Base-by-base conservation (phyloP, 2,329 filamentous ascomycete genomes). In the Tolypocladium amazonense region DNA sequence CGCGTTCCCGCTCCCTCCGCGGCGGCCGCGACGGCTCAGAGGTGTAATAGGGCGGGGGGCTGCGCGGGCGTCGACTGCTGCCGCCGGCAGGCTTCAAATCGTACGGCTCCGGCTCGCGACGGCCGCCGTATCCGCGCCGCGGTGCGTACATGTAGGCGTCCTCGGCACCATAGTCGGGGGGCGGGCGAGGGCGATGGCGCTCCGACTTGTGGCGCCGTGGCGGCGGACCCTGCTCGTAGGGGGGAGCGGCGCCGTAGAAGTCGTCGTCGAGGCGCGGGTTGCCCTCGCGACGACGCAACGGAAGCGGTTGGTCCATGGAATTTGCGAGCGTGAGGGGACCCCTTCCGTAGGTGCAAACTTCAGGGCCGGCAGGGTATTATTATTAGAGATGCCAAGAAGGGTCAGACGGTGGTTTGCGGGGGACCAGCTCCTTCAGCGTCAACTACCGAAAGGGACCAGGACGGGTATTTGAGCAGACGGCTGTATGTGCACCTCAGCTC, bases 261-360 rank as follows among this genome's bases (percentile, higher is more conserved):
- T 69, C 65, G 23, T 70, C 68, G 53, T 69, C 66, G 52, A 61
- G 62, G 47, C 64, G 69, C 58, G 65, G 60, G 25, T 62, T 60
- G 56, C 64, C 63, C 38, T 62, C 63, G 20, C 68, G 67, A 20
- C 65, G 68, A 27, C 65, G 62, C 20, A 65, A 60, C 33, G 64
- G 65, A 53, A 62, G 63, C 27, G 67, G 64, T 41, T 69, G 62
- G 37, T 66, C 64, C 70, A 71, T 71, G 50, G 2, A 8, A 8
- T 50, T 23, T 6, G 15, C 58, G 56, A 3, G 41, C 20, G n/a
- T n/a, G 18, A n/a, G n/a, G n/a, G n/a, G n/a, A n/a, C n/a, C n/a
- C n/a, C n/a, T n/a, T n/a, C n/a, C n/a, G n/a, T n/a, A 12, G 12
- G 11, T 11, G 41, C n/a, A 23, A n/a, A 45, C 1, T 12, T 12